Evolutionary conservation across 495 filamentous ascomycete genomes (phyloP).

Genomic region (Xylaria grammica): DNA sequence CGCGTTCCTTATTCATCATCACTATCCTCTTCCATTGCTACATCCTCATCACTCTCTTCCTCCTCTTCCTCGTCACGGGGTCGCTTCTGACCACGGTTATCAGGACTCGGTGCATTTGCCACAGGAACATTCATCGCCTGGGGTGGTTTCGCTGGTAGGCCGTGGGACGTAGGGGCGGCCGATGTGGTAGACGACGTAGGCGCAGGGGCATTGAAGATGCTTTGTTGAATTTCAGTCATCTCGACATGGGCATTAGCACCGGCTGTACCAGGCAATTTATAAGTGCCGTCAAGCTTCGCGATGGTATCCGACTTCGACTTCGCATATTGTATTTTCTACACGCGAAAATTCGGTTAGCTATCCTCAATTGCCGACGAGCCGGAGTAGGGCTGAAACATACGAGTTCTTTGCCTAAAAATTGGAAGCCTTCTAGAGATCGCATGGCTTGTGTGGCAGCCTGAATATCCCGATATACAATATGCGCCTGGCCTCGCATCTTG

Average conservation of each 20-base stretch:
- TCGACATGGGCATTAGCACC: constrained; percentile 60
- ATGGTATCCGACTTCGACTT: constrained; percentile 85
- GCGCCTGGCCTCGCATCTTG: constrained; percentile 95
- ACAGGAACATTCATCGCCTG: constrained; percentile 45
- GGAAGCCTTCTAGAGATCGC: constrained; percentile 82
- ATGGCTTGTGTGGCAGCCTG: constrained; percentile 88
- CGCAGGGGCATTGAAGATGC: constrained; percentile 75
- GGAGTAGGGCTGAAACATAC: constrained; percentile 54
- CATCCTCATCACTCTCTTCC: constrained; percentile 65
- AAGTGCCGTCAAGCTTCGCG: constrained; percentile 89
- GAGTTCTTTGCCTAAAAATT: constrained; percentile 86
- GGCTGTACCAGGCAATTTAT: constrained; percentile 64
- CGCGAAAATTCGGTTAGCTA: constrained; percentile 52
- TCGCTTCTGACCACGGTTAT: constrained; percentile 64
- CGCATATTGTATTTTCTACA: constrained; percentile 76
- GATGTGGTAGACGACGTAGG: constrained; percentile 52
- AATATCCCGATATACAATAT: constrained; percentile 87
- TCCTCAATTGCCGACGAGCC: background rate
- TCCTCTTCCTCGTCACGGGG: constrained; percentile 70
- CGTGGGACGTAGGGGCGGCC: constrained; percentile 47
- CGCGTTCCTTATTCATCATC: constrained; percentile 57
- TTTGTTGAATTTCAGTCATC: constrained; percentile 78
- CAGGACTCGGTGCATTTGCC: constrained; percentile 49
- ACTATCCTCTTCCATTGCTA: constrained; percentile 75
- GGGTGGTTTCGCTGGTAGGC: constrained; percentile 47